Evolutionary conservation across 257 asterid species (phyloP).

Genomic region (Eucommia ulmoides): DNA sequence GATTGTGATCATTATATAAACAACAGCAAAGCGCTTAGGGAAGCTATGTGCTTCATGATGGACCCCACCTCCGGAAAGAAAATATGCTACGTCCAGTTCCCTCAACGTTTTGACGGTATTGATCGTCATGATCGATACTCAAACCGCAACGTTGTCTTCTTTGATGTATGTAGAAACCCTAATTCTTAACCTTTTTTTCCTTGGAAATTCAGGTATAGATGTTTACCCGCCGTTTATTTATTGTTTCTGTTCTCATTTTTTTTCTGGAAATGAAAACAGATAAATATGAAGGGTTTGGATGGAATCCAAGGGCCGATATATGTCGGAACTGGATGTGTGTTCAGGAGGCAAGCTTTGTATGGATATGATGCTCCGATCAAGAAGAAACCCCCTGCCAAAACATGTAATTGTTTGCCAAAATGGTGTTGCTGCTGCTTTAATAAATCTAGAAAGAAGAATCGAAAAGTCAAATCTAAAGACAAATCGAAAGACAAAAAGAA

Average conservation of each 20-base stretch:
- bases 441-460: constrained; percentile 29
- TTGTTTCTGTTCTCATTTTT: no score
- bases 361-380: constrained; percentile 62
- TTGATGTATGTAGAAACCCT: constrained; percentile 30
- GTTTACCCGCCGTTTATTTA: no score
- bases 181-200: not conserved
- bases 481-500: constrained; percentile 36
- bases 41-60: constrained; percentile 73
- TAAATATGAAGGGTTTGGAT: constrained; percentile 67
- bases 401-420: constrained; percentile 52
- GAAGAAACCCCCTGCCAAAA: constrained; percentile 36
- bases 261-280: constrained; percentile 22
- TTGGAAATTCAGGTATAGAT: no score
- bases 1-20: constrained; percentile 66
- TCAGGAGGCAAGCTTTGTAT: constrained; percentile 58
- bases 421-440: constrained; percentile 44
- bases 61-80: constrained; percentile 60
- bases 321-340: constrained; percentile 67
- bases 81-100: constrained; percentile 67
- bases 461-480: constrained; percentile 25
- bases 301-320: constrained; percentile 75
- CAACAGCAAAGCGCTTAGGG: constrained; percentile 58
- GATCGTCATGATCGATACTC: constrained; percentile 55
- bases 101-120: constrained; percentile 63
- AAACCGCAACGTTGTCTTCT: constrained; percentile 56